Base-by-base conservation (phyloP, 2,329 filamentous ascomycete species). In the Dactylella cylindrospora region DNA sequence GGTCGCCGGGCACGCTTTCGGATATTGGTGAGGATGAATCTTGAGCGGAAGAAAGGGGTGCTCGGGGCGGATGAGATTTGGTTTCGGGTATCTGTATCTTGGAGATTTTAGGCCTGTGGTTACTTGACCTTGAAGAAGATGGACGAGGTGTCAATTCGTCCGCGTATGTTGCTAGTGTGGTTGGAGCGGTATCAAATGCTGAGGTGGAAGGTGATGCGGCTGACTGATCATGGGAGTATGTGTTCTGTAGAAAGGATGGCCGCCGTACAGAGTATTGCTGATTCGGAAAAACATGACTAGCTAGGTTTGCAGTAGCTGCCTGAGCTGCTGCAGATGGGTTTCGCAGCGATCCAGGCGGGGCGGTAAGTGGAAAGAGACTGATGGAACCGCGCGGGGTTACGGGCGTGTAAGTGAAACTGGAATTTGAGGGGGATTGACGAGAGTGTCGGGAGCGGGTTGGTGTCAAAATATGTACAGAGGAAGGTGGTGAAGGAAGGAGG, bases 331-430 rank as follows among this genome's bases (percentile, higher is more conserved):
- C n/a, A 4, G 57, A 46, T 7, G 57, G 57, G 9, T 47, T 35
- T 29, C 47, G 39, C 26, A 25, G 49, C 12, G 49, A 43, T 5
- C 43, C 44, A 17, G 57, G 57, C 12, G 57, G 57, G 20, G 57
- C 57, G n/a, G 33, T 49, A n/a, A 62, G 40, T 28, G 57, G 57
- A 25, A 62, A 62, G 29, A 62, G 23, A 19, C 57, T 62, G 23
- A 62, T 43, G 2, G 57, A 62, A 32, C 49, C 49, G 22, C 57
- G 49, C 8, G 57, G 57, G 2, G 57, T 62, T 13, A 54, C 29
- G 8, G 57, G 57, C 2, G 57, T 62, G 15, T 54, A 62, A 32
- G 57, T 62, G 31, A 62, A 62, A 33, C 57, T 62, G 3, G 57
- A 62, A 15, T 62, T 62, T 7, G 57, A 62, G 2, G 53, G 49